Base-by-base conservation (phyloP, 1,284 basidiomycete genomes). In the Gastroboletus turbinatus region DNA sequence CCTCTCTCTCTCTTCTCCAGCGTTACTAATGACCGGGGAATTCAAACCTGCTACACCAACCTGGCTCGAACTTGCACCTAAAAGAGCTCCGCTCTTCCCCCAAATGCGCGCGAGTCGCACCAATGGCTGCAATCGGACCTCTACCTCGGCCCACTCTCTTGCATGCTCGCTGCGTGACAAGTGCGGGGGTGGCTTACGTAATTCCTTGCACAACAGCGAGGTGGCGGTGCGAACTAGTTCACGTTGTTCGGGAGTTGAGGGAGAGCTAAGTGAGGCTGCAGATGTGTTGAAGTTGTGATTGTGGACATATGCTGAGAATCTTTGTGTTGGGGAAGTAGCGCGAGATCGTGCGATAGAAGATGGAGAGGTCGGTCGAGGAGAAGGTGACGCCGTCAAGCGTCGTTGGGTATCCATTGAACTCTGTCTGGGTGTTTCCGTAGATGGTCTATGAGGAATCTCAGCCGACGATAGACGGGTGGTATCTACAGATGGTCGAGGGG, bases 1-100 rank as follows among this genome's bases (percentile, higher is more conserved):
- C 59, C 82, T 73, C 72, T 94, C 91, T 61, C 85, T 77, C 61
- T 92, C 89, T 70, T 90, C 90, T 32, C 85, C 84, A 46, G 74
- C 78, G 56, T 67, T 75, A 67, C 75, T 83, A 54, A 77, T 66
- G 45, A 74, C 77, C 56, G 64, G 72, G 35, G 67, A 75, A 56
- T 62, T 74, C 61, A 70, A 65, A 46, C 72, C 59, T 47, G 66
- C 56, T 46, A 62, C 57, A 40, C 64, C 75, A 38, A 79, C 60
- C 65, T 81, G 81, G 42, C 73, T 81, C 50, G 76, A 73, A 59
- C 78, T 80, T 21, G 71, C 67, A 50, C 75, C 65, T 58, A 69
- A 54, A 1, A 67, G 23, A 64, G 69, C 62, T 73, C 83, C 71
- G 42, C 70, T 73, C 52, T 79, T 81, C 60, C 80, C 82, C 90